These are phyloP conservation scores for Vigna mungo DNA, from an alignment of 306 rosid species.

Conservation along the genomic window DNA sequence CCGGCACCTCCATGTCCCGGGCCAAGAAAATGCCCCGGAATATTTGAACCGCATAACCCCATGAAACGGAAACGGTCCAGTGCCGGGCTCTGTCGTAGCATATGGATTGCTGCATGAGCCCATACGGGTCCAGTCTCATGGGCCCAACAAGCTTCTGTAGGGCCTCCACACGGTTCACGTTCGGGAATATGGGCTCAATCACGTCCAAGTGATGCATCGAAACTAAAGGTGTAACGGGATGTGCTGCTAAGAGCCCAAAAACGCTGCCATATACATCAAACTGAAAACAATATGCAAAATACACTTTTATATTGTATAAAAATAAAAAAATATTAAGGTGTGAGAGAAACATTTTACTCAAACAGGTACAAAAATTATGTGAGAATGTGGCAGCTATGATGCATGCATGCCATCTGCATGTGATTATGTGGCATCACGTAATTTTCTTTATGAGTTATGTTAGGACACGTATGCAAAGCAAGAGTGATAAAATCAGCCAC, in stretches of 20 bases:
- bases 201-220: slow-evolving; percentile 76
- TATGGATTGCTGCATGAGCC: slow-evolving; percentile 70
- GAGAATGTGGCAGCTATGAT: too few species aligned
- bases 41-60: slow-evolving; percentile 77
- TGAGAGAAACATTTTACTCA: too few species aligned
- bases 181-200: slow-evolving; percentile 69
- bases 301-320: too few species aligned
- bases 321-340: too few species aligned
- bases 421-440: not conserved
- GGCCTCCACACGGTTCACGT: slow-evolving; percentile 50
- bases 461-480: slow-evolving; percentile 20
- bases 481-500: not conserved
- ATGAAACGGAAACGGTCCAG: slow-evolving; percentile 70
- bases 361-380: too few species aligned
- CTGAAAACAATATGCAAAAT: slow-evolving; percentile 35
- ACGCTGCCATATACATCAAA: slow-evolving; percentile 66
- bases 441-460: not conserved
- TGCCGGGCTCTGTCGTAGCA: slow-evolving; percentile 59
- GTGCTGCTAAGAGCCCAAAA: slow-evolving; percentile 74
- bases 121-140: slow-evolving; percentile 57
- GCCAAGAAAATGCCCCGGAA: slow-evolving; percentile 53
- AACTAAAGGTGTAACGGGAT: slow-evolving; percentile 66
- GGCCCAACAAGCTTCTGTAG: slow-evolving; percentile 49
- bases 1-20: slow-evolving; percentile 68
- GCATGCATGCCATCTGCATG: not conserved